phyloP scores from a whole-genome alignment of 2,329 filamentous ascomycete genomes.

The Ophiostoma himal-ulmi region DNA sequence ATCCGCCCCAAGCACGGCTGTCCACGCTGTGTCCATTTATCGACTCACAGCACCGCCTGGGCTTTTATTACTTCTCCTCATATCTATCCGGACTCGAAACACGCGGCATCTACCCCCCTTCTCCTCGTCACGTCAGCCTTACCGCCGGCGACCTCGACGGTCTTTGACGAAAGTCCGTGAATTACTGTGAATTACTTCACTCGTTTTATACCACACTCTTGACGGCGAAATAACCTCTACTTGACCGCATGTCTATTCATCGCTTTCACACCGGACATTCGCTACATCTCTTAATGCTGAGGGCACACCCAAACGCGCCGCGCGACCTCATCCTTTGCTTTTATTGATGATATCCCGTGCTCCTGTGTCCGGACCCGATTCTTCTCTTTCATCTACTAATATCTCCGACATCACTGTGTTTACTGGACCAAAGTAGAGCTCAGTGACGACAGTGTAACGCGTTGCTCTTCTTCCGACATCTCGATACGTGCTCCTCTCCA shows the following conservation, averaged over 20 bases:
- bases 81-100: background rate
- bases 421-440: background rate
- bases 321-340: slow-evolving; percentile 3
- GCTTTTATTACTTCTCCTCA: background rate
- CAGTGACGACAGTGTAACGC: background rate
- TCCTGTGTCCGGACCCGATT: background rate
- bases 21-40: background rate
- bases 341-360: background rate
- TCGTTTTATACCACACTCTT: background rate
- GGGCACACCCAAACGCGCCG: background rate
- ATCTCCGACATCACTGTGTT: background rate
- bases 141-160: background rate
- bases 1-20: slow-evolving; percentile 11
- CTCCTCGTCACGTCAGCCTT: slow-evolving; percentile 1
- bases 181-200: slow-evolving; percentile 12
- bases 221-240: background rate
- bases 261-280: background rate
- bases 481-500: slow-evolving; percentile 7
- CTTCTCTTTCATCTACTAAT: background rate
- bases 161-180: background rate
- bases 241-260: background rate
- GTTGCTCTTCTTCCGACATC: background rate
- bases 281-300: background rate
- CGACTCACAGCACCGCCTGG: background rate
- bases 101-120: background rate